These are phyloP conservation scores for Albophoma yamanashiensis DNA, from an alignment of 2,329 filamentous ascomycete species.

Conservation along the genomic window DNA sequence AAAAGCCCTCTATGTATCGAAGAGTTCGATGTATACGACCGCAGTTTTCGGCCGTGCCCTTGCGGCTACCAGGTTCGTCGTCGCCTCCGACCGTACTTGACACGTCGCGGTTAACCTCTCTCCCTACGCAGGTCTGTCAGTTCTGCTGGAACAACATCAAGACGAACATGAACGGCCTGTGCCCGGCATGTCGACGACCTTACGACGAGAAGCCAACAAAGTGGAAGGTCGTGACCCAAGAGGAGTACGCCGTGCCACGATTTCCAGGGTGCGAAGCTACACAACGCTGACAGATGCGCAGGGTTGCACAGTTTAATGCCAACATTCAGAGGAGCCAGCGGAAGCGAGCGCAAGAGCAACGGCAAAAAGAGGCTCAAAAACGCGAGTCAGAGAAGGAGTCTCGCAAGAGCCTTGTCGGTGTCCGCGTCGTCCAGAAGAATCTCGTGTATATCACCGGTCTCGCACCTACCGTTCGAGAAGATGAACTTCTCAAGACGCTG, in stretches of 20 bases:
- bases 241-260: constrained; percentile 60
- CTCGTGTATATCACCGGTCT: constrained; percentile 95
- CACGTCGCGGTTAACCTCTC: background rate
- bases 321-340: constrained; percentile 86
- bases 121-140: constrained; percentile 69
- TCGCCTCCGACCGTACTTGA: background rate
- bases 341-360: constrained; percentile 69
- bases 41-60: constrained; percentile 92
- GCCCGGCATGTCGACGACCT: constrained; percentile 88
- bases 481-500: constrained; percentile 81
- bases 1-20: constrained; percentile 94
- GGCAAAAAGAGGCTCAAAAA: constrained; percentile 92
- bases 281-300: constrained; percentile 20
- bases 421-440: constrained; percentile 96
- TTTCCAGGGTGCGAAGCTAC: background rate
- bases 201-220: constrained; percentile 97
- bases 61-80: constrained; percentile 88
- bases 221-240: constrained; percentile 87
- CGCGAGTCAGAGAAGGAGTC: constrained; percentile 92
- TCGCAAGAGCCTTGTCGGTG: constrained; percentile 89
- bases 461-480: constrained; percentile 83
- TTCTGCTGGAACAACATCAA: constrained; percentile 99
- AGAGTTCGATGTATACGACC: constrained; percentile 95
- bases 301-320: constrained; percentile 63
- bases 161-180: constrained; percentile 93